Conservation (phyloP, 169 alveolate species). For the Eimeria sp. region DNA sequence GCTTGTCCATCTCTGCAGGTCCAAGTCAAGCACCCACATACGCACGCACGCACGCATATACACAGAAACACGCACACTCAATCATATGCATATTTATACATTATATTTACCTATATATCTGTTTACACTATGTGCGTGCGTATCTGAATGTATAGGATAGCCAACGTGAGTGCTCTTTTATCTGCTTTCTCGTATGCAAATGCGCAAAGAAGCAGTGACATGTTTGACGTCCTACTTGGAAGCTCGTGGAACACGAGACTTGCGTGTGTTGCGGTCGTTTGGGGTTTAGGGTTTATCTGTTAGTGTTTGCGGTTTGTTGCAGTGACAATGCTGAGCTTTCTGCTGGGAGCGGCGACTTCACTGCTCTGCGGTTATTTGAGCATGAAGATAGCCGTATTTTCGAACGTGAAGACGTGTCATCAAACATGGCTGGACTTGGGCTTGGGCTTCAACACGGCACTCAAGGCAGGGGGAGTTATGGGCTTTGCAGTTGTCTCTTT, state of each 20-base stretch:
- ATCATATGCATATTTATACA: no score
- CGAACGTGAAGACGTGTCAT: slow-evolving; percentile 93
- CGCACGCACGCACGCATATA: no score
- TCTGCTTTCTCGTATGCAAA: background rate
- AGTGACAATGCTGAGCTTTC: background rate
- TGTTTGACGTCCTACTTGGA: slow-evolving; percentile 94
- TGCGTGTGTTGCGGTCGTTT: slow-evolving; percentile 94
- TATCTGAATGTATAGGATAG: background rate
- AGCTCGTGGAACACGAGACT: slow-evolving; percentile 86
- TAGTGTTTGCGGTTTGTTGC: background rate
- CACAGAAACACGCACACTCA: no score
- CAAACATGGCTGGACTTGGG: slow-evolving; percentile 89
- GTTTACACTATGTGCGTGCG: background rate
- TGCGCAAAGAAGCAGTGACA: slow-evolving; percentile 84
- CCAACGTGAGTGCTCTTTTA: background rate
- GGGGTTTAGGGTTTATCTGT: slow-evolving; percentile 90
- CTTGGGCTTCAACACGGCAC: slow-evolving; percentile 91
- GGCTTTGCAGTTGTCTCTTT: slow-evolving; percentile 93
- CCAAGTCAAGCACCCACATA: no score
- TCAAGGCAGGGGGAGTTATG: slow-evolving; percentile 94
- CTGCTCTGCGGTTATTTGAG: background rate
- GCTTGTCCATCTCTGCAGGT: no score
- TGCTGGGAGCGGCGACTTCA: background rate
- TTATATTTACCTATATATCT: background rate
- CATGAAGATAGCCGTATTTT: slow-evolving; percentile 93